These are phyloP conservation scores for Penicillium nucicola DNA, from an alignment of 495 filamentous ascomycete genomes.

Conservation along the genomic window DNA sequence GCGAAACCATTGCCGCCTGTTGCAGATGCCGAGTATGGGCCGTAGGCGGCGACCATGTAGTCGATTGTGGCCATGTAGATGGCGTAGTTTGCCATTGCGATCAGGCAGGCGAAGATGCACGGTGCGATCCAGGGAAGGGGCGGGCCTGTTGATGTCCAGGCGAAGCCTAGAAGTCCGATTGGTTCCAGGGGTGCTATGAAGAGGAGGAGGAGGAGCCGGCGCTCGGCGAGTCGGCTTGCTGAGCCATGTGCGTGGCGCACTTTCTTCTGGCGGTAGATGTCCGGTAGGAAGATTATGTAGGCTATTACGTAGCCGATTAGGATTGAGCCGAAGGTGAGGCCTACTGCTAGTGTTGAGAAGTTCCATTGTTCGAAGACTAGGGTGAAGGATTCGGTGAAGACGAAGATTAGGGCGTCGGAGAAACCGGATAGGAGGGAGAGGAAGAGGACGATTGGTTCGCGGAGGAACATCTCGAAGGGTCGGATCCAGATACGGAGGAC, in stretches of 20 bases:
- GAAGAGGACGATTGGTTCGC: conserved; percentile 70
- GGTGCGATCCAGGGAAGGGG: conserved; percentile 60
- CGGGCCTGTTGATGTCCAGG: conserved; percentile 61
- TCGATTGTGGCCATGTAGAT: conserved; percentile 83
- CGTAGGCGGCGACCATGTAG: conserved; percentile 82
- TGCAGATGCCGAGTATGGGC: conserved; percentile 73
- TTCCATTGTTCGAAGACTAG: conserved; percentile 65
- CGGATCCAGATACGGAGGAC: conserved; percentile 62
- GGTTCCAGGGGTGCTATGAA: conserved; percentile 63
- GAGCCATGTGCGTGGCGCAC: conserved; percentile 45
- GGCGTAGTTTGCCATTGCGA: conserved; percentile 66
- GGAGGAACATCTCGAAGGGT: conserved; percentile 75
- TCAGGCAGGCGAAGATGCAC: conserved; percentile 56
- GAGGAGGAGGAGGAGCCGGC: conserved; percentile 54
- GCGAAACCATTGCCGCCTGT: conserved; percentile 67
- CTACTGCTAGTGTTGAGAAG: conserved; percentile 53
- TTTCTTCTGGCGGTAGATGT: conserved; percentile 52
- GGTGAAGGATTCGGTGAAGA: conserved; percentile 65
- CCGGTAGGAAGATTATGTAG: conserved; percentile 61
- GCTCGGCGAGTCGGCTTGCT: conserved; percentile 53
- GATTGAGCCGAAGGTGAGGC: conserved; percentile 63
- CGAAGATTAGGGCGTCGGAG: conserved; percentile 79
- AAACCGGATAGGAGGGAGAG: conserved; percentile 73
- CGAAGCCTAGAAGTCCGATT: conserved; percentile 68
- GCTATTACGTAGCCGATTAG: conserved; percentile 63